Conservation (phyloP, 2,329 filamentous ascomycete species). For the Xylariomycetidae sp. region DNA sequence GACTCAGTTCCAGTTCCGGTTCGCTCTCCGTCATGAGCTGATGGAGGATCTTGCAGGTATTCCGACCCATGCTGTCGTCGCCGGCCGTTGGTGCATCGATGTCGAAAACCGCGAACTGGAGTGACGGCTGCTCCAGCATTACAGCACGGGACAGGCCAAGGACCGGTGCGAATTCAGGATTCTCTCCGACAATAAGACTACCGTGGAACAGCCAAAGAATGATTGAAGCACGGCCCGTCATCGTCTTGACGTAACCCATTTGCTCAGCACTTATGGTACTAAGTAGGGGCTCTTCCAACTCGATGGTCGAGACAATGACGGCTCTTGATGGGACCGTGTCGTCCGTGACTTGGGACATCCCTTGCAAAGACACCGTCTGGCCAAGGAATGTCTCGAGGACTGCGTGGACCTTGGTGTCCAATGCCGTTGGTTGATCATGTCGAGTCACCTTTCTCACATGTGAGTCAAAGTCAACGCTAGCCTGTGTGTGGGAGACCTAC, state of each 20-base stretch:
- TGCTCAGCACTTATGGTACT: conserved; percentile 4
- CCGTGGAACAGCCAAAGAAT: conserved; percentile 11
- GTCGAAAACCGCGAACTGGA: conserved; percentile 11
- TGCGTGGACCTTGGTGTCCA: too few relatives aligned
- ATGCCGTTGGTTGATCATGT: too few relatives aligned
- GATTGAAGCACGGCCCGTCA: conserved; percentile 6
- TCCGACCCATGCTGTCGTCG: neutral
- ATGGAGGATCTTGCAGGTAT: conserved; percentile 4
- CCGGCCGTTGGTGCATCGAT: conserved; percentile 5
- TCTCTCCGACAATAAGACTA: conserved; percentile 1
- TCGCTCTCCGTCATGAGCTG: neutral
- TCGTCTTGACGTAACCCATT: conserved; percentile 8
- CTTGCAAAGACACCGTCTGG: too few relatives aligned
- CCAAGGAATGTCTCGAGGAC: too few relatives aligned
- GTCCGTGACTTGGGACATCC: conserved; percentile 2
- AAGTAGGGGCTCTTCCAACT: conserved; percentile 7
- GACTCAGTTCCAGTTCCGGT: conserved; percentile 8
- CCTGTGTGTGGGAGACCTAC: too few relatives aligned
- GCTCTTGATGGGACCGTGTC: conserved; percentile 2
- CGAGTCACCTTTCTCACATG: too few relatives aligned
- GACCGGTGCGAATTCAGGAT: conserved; percentile 6
- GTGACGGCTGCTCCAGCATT: conserved; percentile 13
- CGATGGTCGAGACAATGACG: conserved; percentile 6
- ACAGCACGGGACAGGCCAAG: conserved; percentile 9
- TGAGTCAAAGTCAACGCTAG: too few relatives aligned